phyloP scores from a whole-genome alignment of 441 rosid genomes.

The Breynia disticha region DNA sequence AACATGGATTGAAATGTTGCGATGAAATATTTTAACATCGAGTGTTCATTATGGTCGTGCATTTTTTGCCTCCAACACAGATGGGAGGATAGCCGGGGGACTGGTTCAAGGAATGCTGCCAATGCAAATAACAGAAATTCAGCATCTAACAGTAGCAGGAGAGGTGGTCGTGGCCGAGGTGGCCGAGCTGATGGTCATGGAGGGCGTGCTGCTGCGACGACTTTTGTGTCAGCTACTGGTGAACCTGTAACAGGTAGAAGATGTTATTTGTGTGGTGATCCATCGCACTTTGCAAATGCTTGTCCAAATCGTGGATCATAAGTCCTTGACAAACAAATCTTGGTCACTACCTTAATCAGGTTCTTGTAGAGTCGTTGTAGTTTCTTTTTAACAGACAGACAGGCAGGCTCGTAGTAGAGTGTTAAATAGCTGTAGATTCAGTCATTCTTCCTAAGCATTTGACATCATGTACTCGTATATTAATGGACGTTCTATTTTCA shows the following conservation, averaged over 20 bases:
- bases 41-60: too few species aligned
- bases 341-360: too few species aligned
- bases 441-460: too few species aligned
- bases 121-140: slow-evolving; percentile 20
- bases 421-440: too few species aligned
- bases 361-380: too few species aligned
- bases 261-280: slow-evolving; percentile 89
- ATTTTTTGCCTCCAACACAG: slow-evolving; percentile 27
- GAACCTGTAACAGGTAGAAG: slow-evolving; percentile 62
- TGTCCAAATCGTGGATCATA: slow-evolving; percentile 90
- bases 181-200: slow-evolving; percentile 4
- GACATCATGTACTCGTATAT: too few species aligned
- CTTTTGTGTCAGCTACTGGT: slow-evolving; percentile 80
- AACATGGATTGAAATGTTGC: too few species aligned
- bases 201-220: slow-evolving; percentile 22
- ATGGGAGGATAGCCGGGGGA: slow-evolving; percentile 74
- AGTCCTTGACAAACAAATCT: too few species aligned
- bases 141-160: slow-evolving; percentile 31
- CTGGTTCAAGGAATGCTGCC: slow-evolving; percentile 31
- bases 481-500: too few species aligned
- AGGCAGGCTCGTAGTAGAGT: too few species aligned
- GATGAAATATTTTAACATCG: too few species aligned
- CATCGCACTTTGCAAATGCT: slow-evolving; percentile 80
- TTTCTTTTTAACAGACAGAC: too few species aligned
- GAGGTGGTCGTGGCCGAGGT: slow-evolving; percentile 45